Conservation (phyloP, 2,329 filamentous ascomycete species). For the Diaporthe sp. region DNA sequence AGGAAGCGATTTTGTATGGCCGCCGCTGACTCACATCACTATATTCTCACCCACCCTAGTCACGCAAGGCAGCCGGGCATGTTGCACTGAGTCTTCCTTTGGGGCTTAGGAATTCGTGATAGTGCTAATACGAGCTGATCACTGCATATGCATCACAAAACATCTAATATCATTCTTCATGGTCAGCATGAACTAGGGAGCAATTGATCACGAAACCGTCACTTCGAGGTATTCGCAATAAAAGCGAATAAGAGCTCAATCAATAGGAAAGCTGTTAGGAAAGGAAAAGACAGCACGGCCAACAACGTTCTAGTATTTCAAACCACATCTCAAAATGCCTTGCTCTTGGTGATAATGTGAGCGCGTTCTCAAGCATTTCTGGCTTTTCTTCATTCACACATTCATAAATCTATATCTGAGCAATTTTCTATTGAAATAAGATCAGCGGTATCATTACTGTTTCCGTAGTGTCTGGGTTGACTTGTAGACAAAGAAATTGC, state of each 20-base stretch:
- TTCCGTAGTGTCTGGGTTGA: too few species aligned
- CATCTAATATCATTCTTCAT: not conserved
- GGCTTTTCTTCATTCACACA: too few species aligned
- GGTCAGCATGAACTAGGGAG: not conserved
- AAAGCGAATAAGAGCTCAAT: not conserved
- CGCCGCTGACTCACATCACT: conserved; percentile 1
- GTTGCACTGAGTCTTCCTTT: conserved; percentile 8
- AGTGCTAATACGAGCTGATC: not conserved
- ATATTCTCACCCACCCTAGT: not conserved
- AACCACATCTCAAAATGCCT: too few species aligned
- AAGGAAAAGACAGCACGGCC: too few species aligned
- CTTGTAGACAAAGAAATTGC: too few species aligned
- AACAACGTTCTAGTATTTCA: too few species aligned
- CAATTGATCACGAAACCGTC: not conserved
- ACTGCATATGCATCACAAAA: not conserved
- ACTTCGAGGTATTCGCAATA: not conserved
- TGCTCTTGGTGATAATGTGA: too few species aligned
- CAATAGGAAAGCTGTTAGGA: too few species aligned
- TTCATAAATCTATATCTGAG: too few species aligned
- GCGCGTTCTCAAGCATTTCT: too few species aligned
- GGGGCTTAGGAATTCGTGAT: conserved; percentile 13
- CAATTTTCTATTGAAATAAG: too few species aligned
- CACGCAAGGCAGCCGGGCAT: not conserved
- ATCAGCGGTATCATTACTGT: too few species aligned
- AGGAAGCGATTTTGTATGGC: not conserved